These are phyloP conservation scores for Kappamyces sp. DNA, from an alignment of 192 early-diverging fungal genomes.

Conservation along the genomic window DNA sequence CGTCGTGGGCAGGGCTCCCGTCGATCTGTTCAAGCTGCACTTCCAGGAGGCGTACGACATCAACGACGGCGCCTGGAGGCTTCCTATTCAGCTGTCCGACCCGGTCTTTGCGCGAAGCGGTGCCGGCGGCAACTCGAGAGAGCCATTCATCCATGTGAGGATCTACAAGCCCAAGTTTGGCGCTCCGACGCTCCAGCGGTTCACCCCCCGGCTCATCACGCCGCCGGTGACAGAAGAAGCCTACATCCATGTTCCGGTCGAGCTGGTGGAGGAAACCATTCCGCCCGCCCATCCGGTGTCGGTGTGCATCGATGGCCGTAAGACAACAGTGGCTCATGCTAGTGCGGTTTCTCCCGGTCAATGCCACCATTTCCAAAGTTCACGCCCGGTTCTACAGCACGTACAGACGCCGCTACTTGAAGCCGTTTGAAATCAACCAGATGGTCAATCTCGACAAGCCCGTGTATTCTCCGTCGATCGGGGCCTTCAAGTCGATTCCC, in stretches of 20 bases:
- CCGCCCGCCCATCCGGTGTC: neutral
- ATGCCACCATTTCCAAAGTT: neutral
- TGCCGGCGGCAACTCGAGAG: neutral
- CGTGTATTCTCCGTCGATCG: conserved; percentile 7
- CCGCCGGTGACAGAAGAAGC: neutral
- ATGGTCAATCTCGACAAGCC: neutral
- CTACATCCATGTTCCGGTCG: neutral
- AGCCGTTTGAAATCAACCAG: neutral
- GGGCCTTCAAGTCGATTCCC: too few relatives aligned
- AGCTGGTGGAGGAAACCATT: neutral
- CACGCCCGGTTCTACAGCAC: neutral
- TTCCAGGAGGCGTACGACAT: conserved; percentile 8
- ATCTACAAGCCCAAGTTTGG: conserved; percentile 13
- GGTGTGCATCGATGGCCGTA: neutral
- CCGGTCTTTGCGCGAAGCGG: too few relatives aligned
- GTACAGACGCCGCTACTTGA: neutral
- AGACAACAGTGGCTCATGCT: neutral
- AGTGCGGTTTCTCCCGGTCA: conserved; percentile 13
- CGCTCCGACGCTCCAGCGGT: neutral
- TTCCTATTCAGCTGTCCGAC: too few relatives aligned
- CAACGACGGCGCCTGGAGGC: conserved; percentile 5
- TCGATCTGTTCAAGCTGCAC: conserved; percentile 13
- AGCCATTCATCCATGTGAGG: neutral
- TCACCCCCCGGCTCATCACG: conserved; percentile 2
- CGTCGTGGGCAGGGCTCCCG: neutral